These are phyloP conservation scores for Alternaria viburni DNA, from an alignment of 2,329 filamentous ascomycete species.

Conservation along the genomic window DNA sequence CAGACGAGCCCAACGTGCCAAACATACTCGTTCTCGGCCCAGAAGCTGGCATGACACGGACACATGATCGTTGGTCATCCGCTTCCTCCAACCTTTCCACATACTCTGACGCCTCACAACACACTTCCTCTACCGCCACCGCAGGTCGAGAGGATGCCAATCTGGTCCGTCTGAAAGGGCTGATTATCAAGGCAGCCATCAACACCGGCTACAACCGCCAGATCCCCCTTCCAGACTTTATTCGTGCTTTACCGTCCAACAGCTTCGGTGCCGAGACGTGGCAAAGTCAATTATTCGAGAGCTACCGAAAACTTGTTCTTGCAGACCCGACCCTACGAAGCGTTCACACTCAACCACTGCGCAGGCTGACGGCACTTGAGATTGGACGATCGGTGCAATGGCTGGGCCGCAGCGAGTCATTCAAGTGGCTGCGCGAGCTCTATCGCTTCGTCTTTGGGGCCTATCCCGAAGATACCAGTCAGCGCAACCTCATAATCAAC, in stretches of 20 bases:
- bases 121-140: slow-evolving; percentile 74
- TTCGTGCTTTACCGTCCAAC: slow-evolving; percentile 75
- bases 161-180: slow-evolving; percentile 75
- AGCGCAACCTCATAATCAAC: slow-evolving; percentile 68
- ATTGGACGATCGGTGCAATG: slow-evolving; percentile 79
- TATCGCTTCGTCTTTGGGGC: slow-evolving; percentile 87
- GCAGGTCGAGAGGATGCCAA: slow-evolving; percentile 76
- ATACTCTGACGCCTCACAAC: slow-evolving; percentile 71
- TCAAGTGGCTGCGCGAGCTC: slow-evolving; percentile 80
- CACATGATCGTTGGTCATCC: slow-evolving; percentile 80
- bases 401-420: slow-evolving; percentile 75
- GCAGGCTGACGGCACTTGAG: slow-evolving; percentile 73
- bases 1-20: slow-evolving; percentile 74
- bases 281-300: slow-evolving; percentile 74
- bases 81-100: slow-evolving; percentile 75
- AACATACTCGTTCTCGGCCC: slow-evolving; percentile 89
- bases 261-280: slow-evolving; percentile 77
- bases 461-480: slow-evolving; percentile 76
- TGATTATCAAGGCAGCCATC: slow-evolving; percentile 85
- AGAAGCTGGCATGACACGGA: slow-evolving; percentile 56
- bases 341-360: slow-evolving; percentile 57
- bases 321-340: slow-evolving; percentile 70
- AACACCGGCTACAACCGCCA: slow-evolving; percentile 78
- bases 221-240: slow-evolving; percentile 72
- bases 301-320: slow-evolving; percentile 80